Conservation (phyloP, 2,329 filamentous ascomycete species). For the Penicillium griseofulvum region DNA sequence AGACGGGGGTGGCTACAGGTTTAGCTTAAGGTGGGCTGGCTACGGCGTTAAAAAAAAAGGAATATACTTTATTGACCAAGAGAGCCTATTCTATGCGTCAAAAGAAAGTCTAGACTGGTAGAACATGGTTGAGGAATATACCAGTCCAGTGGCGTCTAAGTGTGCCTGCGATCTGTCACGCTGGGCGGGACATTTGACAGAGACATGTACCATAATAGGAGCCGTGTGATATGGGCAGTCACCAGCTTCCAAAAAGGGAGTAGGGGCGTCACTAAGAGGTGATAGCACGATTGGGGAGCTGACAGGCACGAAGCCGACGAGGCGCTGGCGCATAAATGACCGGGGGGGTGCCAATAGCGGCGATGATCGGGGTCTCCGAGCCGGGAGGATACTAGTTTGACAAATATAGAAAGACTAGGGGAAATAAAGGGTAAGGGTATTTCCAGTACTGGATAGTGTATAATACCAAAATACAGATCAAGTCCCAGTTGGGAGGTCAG, state of each 20-base stretch:
- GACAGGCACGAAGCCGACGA: constrained; percentile 22
- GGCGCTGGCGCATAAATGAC: constrained; percentile 11
- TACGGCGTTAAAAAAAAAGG: neutral
- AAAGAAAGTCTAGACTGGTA: neutral
- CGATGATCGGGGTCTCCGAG: constrained; percentile 20
- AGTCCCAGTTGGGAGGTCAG: neutral
- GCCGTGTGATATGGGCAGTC: constrained; percentile 2
- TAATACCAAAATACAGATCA: constrained; percentile 2
- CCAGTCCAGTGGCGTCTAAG: neutral
- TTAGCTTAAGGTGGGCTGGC: neutral
- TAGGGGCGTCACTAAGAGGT: constrained; percentile 4
- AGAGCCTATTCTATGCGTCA: neutral
- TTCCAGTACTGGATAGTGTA: constrained; percentile 12
- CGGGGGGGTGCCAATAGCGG: constrained; percentile 23
- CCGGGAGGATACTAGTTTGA: constrained; percentile 13
- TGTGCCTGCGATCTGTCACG: neutral
- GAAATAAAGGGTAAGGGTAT: constrained; percentile 18
- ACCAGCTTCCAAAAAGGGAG: constrained; percentile 1
- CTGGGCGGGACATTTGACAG: neutral
- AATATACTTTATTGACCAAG: neutral
- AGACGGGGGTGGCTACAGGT: neutral
- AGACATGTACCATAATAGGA: neutral
- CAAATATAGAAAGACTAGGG: constrained; percentile 11
- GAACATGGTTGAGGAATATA: neutral
- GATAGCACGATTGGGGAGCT: constrained; percentile 9